Evolutionary conservation across 257 asterid species (phyloP).

Genomic region (Solanum rostratum): DNA sequence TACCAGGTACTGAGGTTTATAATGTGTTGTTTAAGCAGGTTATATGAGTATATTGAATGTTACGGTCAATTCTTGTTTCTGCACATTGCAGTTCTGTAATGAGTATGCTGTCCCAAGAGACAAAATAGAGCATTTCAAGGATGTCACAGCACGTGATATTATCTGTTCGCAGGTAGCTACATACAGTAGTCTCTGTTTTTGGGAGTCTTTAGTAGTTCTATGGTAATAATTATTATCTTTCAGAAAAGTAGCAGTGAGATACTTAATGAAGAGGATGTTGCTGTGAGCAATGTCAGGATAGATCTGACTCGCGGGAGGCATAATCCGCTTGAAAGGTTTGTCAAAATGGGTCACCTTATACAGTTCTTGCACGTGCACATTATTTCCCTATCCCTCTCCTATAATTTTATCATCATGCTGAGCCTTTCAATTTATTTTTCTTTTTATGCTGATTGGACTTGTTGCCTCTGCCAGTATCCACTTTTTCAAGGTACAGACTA

Average conservation of each 20-base stretch:
- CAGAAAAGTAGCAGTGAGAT: constrained; percentile 46
- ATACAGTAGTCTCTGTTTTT: not conserved
- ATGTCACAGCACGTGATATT: constrained; percentile 79
- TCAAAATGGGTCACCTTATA: not conserved
- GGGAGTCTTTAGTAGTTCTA: not conserved
- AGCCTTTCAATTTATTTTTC: not conserved
- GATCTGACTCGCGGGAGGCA: constrained; percentile 79
- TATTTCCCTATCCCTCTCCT: not conserved
- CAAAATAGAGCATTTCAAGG: constrained; percentile 58
- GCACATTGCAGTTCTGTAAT: constrained; percentile 58
- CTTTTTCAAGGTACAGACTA: constrained; percentile 71
- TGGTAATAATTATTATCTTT: not conserved
- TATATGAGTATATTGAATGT: not conserved
- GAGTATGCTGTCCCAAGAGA: constrained; percentile 90
- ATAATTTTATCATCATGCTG: not conserved
- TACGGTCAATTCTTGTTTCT: not conserved
- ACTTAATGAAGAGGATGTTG: constrained; percentile 73
- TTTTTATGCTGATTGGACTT: constrained; percentile 8
- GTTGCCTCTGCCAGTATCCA: constrained; percentile 53
- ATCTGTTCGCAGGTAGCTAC: constrained; percentile 74
- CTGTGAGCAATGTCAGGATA: constrained; percentile 71
- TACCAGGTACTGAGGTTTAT: constrained; percentile 49
- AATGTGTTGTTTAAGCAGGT: not conserved
- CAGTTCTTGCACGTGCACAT: not conserved
- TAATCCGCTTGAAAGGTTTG: constrained; percentile 85